Conservation (phyloP, 768 basidiomycete species). For the Suillus occidentalis region DNA sequence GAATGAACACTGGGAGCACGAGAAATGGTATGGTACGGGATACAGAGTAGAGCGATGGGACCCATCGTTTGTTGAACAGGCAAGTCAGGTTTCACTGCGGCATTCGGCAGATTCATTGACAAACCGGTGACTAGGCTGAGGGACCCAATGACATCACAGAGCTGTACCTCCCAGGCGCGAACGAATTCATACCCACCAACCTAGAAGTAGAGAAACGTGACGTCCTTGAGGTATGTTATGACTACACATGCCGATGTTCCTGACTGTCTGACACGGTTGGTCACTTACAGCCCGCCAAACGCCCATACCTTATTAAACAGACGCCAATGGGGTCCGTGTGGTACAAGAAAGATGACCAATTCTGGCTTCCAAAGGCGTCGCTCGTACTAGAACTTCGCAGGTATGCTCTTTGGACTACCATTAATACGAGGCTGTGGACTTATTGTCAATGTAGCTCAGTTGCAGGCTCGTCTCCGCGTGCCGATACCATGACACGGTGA, state of each 20-base stretch:
- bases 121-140: constrained; percentile 48
- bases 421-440: neutral
- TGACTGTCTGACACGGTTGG: too few relatives aligned
- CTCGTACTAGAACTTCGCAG: constrained; percentile 75
- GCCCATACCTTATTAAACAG: constrained; percentile 76
- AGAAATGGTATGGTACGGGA: constrained; percentile 91
- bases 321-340: constrained; percentile 75
- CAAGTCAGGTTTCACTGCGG: constrained; percentile 20
- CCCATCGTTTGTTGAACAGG: constrained; percentile 58
- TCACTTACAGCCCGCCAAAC: constrained; percentile 58
- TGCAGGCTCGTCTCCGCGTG: constrained; percentile 62
- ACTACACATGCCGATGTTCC: too few relatives aligned
- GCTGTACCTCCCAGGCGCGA: constrained; percentile 78
- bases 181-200: constrained; percentile 88
- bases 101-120: neutral
- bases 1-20: constrained; percentile 63
- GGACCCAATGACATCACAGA: constrained; percentile 63
- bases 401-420: constrained; percentile 35
- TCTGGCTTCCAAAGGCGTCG: constrained; percentile 91
- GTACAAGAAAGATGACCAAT: constrained; percentile 97
- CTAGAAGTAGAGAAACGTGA: constrained; percentile 80
- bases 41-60: constrained; percentile 77
- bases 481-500: constrained; percentile 73
- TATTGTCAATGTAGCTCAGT: constrained; percentile 43
- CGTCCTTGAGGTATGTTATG: constrained; percentile 52